Evolutionary conservation across 768 basidiomycete genomes (phyloP).

Genomic region (Cystobasidium tubakii): DNA sequence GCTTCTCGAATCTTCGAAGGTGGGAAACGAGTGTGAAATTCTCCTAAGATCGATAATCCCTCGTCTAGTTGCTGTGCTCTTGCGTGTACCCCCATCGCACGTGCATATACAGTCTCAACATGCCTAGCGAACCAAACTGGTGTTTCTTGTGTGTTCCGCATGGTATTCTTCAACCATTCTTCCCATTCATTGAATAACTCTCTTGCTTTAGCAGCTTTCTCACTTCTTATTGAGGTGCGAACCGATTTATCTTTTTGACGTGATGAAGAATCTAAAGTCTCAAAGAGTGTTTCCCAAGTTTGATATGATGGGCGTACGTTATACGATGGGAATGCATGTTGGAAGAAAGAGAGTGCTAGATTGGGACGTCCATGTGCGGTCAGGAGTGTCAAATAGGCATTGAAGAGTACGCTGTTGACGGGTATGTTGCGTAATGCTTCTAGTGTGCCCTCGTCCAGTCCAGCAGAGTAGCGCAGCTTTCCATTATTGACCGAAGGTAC

Average conservation of each 20-base stretch:
- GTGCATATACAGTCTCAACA: conserved; percentile 15
- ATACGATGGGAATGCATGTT: neutral
- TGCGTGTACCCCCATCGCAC: neutral
- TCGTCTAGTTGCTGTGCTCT: conserved; percentile 18
- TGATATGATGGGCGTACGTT: neutral
- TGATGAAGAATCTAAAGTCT: conserved; percentile 6
- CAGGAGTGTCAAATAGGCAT: neutral
- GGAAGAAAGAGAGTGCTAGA: neutral
- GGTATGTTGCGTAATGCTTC: neutral
- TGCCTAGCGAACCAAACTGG: conserved; percentile 8
- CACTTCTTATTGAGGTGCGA: neutral
- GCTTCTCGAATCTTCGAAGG: neutral
- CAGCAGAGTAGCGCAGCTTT: neutral
- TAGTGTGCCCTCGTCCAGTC: neutral
- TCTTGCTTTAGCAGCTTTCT: neutral
- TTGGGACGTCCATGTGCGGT: neutral
- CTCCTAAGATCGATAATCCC: neutral
- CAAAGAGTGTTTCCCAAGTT: conserved; percentile 10
- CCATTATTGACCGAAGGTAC: neutral
- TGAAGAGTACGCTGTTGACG: neutral
- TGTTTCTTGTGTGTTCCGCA: neutral
- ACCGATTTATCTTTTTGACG: neutral
- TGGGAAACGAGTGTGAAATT: conserved; percentile 23
- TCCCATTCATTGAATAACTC: conserved; percentile 25
- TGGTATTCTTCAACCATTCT: conserved; percentile 25